These are phyloP conservation scores for Saxophila tyrrhenica DNA, from an alignment of 495 filamentous ascomycete genomes.

Conservation along the genomic window DNA sequence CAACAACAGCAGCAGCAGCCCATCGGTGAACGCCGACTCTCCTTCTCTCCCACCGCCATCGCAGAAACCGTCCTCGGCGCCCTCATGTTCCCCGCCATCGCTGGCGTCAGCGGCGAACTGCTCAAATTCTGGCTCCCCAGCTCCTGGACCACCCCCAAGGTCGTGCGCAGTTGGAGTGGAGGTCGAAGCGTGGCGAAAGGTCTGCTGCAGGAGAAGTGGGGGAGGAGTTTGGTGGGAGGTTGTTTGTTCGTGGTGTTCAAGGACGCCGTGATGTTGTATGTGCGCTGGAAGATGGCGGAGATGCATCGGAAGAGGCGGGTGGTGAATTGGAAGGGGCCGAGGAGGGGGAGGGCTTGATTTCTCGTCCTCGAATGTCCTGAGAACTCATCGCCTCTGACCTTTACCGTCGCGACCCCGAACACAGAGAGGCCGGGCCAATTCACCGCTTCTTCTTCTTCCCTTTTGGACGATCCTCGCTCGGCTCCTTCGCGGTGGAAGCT, in stretches of 20 bases:
- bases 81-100: conserved; percentile 50
- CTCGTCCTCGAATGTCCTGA: too few relatives aligned
- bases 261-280: conserved; percentile 64
- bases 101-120: conserved; percentile 55
- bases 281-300: conserved; percentile 60
- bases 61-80: conserved; percentile 50
- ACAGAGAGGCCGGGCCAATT: too few relatives aligned
- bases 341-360: neutral
- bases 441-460: too few relatives aligned
- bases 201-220: conserved; percentile 64
- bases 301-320: conserved; percentile 55
- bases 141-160: conserved; percentile 44
- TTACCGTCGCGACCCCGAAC: too few relatives aligned
- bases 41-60: conserved; percentile 40
- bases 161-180: neutral
- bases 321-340: conserved; percentile 38
- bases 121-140: conserved; percentile 50
- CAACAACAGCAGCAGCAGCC: conserved; percentile 4
- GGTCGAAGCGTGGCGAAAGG: conserved; percentile 28
- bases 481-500: too few relatives aligned
- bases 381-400: too few relatives aligned
- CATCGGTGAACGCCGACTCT: conserved; percentile 26
- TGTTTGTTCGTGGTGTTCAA: conserved; percentile 69
- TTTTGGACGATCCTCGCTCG: too few relatives aligned
- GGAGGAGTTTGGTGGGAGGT: conserved; percentile 66